Percentiles rank a stretch among this genome's conserved stretches.
Conservation (phyloP, 768 basidiomycete species). For the Termitomyces sp. region DNA sequence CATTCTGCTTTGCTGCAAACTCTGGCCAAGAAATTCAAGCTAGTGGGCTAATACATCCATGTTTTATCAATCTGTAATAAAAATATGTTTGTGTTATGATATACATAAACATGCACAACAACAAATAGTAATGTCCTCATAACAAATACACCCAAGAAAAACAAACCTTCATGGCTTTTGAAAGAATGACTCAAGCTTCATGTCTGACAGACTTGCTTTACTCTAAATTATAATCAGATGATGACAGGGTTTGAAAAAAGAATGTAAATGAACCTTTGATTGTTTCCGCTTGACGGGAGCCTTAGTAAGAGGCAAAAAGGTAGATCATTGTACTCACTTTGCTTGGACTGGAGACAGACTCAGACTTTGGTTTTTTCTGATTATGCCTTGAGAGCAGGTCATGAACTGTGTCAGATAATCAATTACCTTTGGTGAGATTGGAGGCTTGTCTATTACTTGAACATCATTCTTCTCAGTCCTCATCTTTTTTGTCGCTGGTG, state of each 20-base stretch:
- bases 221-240: not conserved
- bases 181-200: conserved; percentile 3
- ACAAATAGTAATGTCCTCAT: not conserved
- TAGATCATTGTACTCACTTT: not conserved
- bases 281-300: not conserved
- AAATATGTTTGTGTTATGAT: too few species aligned
- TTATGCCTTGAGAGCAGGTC: not conserved
- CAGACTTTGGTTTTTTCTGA: not conserved
- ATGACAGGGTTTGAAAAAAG: not conserved
- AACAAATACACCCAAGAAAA: not conserved
- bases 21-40: too few species aligned
- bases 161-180: not conserved
- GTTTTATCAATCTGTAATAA: too few species aligned
- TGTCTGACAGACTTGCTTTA: not conserved
- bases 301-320: not conserved
- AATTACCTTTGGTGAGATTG: not conserved
- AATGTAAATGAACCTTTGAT: not conserved
- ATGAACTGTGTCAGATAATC: not conserved
- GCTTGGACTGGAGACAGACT: not conserved
- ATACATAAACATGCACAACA: not conserved
- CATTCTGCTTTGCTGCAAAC: too few species aligned
- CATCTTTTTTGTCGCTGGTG: not conserved
- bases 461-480: not conserved
- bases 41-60: too few species aligned
- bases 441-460: not conserved